Percentiles rank a stretch among this genome's conserved stretches.
These are phyloP conservation scores for Pseudogymnoascus sp. DNA, from an alignment of 2,329 filamentous ascomycete species.

Conservation along the genomic window DNA sequence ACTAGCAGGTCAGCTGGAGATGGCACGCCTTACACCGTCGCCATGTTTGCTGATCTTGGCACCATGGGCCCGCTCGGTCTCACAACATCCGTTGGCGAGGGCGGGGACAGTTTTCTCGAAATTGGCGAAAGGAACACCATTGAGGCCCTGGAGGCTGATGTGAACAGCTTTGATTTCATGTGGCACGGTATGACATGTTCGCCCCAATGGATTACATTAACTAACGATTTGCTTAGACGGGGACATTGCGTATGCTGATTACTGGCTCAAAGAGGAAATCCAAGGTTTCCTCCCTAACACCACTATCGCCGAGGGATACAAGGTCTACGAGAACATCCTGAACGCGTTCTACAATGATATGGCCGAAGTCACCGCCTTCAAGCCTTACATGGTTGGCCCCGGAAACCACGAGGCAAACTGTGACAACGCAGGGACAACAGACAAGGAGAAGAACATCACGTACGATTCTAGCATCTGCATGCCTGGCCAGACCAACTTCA, in stretches of 20 bases:
- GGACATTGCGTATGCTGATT: conserved; percentile 52
- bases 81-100: conserved; percentile 12
- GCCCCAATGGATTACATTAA: background rate
- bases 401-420: conserved; percentile 55
- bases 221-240: conserved; percentile 7
- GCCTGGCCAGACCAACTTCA: conserved; percentile 51
- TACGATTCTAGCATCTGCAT: conserved; percentile 38
- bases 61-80: conserved; percentile 16
- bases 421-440: conserved; percentile 20
- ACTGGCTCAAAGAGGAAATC: conserved; percentile 36
- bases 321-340: conserved; percentile 48
- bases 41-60: conserved; percentile 18
- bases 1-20: conserved; percentile 20
- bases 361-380: conserved; percentile 44
- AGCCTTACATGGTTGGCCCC: conserved; percentile 50
- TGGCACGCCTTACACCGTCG: conserved; percentile 20
- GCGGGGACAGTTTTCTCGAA: conserved; percentile 2
- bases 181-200: conserved; percentile 14
- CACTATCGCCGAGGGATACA: conserved; percentile 42
- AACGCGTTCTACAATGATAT: conserved; percentile 52
- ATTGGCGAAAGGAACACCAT: conserved; percentile 16
- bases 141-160: conserved; percentile 9
- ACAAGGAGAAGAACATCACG: conserved; percentile 35
- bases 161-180: conserved; percentile 15
- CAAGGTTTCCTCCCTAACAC: conserved; percentile 31